Percentiles rank a stretch among this genome's conserved stretches.
phyloP scores from a whole-genome alignment of 2,329 filamentous ascomycete species.

The Exserohilum rostratum region DNA sequence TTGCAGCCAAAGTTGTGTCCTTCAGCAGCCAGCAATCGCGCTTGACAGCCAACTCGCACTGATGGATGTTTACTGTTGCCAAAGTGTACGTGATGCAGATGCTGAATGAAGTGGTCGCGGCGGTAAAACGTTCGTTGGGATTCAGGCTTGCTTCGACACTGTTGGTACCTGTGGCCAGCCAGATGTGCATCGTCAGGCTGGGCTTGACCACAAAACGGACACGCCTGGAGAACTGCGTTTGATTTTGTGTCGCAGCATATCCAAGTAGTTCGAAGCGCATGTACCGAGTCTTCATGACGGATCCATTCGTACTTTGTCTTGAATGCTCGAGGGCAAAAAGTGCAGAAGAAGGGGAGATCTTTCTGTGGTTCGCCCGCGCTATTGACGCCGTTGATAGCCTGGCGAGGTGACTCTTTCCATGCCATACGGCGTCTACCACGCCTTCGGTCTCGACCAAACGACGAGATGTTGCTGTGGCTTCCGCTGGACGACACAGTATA shows the following conservation, averaged over 20 bases:
- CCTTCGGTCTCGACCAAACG: slow-evolving; percentile 42
- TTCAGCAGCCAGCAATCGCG: slow-evolving; percentile 35
- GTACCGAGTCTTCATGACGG: slow-evolving; percentile 47
- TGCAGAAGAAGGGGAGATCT: slow-evolving; percentile 46
- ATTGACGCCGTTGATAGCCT: slow-evolving; percentile 39
- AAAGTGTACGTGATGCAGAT: slow-evolving; percentile 46
- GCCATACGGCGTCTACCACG: slow-evolving; percentile 44
- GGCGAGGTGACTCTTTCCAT: slow-evolving; percentile 41
- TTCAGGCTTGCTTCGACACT: slow-evolving; percentile 43
- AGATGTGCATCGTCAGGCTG: slow-evolving; percentile 44
- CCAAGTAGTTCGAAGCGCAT: slow-evolving; percentile 47
- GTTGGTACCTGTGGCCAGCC: slow-evolving; percentile 44
- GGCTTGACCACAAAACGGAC: slow-evolving; percentile 42
- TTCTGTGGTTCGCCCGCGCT: slow-evolving; percentile 37
- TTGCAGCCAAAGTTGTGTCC: slow-evolving; percentile 45
- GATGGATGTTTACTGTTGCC: slow-evolving; percentile 44
- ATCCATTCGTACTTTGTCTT: slow-evolving; percentile 48
- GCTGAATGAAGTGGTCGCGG: slow-evolving; percentile 45
- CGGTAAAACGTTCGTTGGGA: slow-evolving; percentile 47
- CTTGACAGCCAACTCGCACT: slow-evolving; percentile 40
- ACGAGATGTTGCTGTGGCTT: slow-evolving; percentile 43
- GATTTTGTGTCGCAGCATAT: slow-evolving; percentile 43
- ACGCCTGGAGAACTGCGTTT: slow-evolving; percentile 28
- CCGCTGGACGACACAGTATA: slow-evolving; percentile 42
- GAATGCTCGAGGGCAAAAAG: slow-evolving; percentile 46